These are phyloP conservation scores for Selenicereus undatus DNA, from an alignment of 148 eudicot genomes.

Conservation along the genomic window DNA sequence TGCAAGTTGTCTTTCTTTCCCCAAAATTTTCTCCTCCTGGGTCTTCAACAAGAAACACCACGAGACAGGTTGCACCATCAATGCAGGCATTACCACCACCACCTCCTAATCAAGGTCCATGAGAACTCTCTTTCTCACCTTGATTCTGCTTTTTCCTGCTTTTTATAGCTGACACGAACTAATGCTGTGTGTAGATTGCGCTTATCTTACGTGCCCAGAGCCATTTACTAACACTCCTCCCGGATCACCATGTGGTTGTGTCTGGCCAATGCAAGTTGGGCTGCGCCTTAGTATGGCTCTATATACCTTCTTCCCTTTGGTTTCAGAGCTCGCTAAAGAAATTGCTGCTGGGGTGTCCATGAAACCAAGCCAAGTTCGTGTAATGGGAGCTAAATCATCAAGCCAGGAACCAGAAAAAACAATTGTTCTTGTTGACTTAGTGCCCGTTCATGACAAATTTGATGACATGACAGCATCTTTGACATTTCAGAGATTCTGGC, in stretches of 20 bases:
- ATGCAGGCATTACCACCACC: constrained; percentile 71
- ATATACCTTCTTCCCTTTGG: constrained; percentile 79
- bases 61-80: constrained; percentile 44
- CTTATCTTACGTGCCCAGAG: constrained; percentile 56
- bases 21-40: constrained; percentile 59
- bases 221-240: constrained; percentile 72
- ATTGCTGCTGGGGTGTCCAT: constrained; percentile 59
- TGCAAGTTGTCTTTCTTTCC: constrained; percentile 50
- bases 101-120: constrained; percentile 73
- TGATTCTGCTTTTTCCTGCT: constrained; percentile 2
- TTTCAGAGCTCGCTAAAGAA: constrained; percentile 68
- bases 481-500: constrained; percentile 64
- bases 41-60: constrained; percentile 43
- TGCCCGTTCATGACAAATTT: constrained; percentile 66
- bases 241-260: constrained; percentile 75
- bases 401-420: constrained; percentile 63
- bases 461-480: constrained; percentile 57
- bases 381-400: constrained; percentile 88
- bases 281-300: constrained; percentile 62
- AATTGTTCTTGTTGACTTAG: constrained; percentile 61
- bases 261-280: constrained; percentile 83
- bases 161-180: constrained; percentile 9
- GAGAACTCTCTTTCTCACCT: constrained; percentile 3
- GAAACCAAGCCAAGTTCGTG: constrained; percentile 75
- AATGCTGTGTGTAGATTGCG: constrained; percentile 52